Evolutionary conservation across 1,284 basidiomycete genomes (phyloP), one percentile per base, ranked within the genome.

Genomic region (Pterula multifida): DNA sequence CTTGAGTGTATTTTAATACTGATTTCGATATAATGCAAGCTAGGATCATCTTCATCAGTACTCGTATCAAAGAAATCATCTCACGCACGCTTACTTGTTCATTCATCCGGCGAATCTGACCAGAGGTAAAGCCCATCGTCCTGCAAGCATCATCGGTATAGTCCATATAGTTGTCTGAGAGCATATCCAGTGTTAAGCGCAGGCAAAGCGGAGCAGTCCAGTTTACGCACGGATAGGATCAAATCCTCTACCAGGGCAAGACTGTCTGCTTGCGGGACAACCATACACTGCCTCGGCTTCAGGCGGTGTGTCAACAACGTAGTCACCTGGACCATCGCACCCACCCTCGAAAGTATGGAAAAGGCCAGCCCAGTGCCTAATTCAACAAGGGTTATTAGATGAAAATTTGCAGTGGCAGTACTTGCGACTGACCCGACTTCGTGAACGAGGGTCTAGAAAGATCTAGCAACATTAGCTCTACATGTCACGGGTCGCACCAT

Each of bases 321-420:
- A 54, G 52, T 73, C 70, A n/a, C 70, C 70, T 1, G 60, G 50
- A 26, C 63, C 61, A n/a, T 49, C 51, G 62, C 68, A 72, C 2
- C 70, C 69, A n/a, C 69, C 70, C 54, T 72, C 65, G 61, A 73
- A 73, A 32, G 70, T 69, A 56, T 73, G 71, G 60, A 68, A 71
- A 21, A 72, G 61, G 19, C 71, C 69, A 52, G 69, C 62, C 67
- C 66, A 69, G 56, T 68, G 68, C 4, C 68, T 66, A 26, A 65
- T 6, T 6, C 6, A 15, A 32, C 6, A 32, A 15, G 15, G 28
- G 6, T 6, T n/a, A n/a, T n/a, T n/a, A n/a, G n/a, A n/a, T n/a
- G n/a, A n/a, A n/a, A n/a, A n/a, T n/a, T n/a, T n/a, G n/a, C n/a
- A n/a, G n/a, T n/a, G n/a, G n/a, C n/a, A n/a, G n/a, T n/a, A n/a